These are phyloP conservation scores for Aotearoamyces nothofagi DNA, from an alignment of 2,329 filamentous ascomycete species.

Conservation along the genomic window DNA sequence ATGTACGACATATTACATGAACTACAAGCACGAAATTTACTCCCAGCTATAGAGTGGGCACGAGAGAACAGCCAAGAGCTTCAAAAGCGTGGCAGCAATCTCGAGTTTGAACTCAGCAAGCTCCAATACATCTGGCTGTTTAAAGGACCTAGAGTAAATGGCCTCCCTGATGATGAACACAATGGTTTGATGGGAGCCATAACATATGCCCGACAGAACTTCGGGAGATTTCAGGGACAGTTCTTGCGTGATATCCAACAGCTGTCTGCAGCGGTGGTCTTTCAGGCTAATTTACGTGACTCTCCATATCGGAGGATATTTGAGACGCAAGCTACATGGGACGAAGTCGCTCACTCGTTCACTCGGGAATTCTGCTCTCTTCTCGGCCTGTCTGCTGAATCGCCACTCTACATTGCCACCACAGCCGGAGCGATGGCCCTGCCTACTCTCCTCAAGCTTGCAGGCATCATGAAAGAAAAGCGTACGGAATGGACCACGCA, in stretches of 20 bases:
- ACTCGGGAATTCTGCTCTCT: conserved; percentile 90
- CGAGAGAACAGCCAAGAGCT: conserved; percentile 52
- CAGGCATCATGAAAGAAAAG: conserved; percentile 73
- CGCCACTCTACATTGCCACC: conserved; percentile 80
- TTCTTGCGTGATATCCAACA: conserved; percentile 70
- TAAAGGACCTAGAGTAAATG: conserved; percentile 40
- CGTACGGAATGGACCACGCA: conserved; percentile 90
- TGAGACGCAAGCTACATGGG: conserved; percentile 59
- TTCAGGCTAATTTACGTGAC: conserved; percentile 52
- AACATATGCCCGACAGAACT: conserved; percentile 60
- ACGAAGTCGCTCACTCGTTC: conserved; percentile 75
- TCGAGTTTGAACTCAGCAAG: conserved; percentile 88
- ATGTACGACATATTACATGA: conserved; percentile 86
- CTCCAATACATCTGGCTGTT: conserved; percentile 86
- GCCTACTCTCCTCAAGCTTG: conserved; percentile 77
- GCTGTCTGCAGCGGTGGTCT: conserved; percentile 70
- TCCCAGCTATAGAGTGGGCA: conserved; percentile 81
- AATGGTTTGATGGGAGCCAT: conserved; percentile 52
- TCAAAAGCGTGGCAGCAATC: conserved; percentile 72
- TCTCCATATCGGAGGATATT: conserved; percentile 76
- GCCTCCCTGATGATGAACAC: conserved; percentile 34
- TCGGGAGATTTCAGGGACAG: conserved; percentile 56
- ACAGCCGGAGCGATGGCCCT: conserved; percentile 88
- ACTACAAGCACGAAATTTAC: conserved; percentile 58
- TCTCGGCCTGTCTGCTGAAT: conserved; percentile 78